Evolutionary conservation across 345 rosid genomes (phyloP).

Genomic region (Eucalyptus cladocalyx): DNA sequence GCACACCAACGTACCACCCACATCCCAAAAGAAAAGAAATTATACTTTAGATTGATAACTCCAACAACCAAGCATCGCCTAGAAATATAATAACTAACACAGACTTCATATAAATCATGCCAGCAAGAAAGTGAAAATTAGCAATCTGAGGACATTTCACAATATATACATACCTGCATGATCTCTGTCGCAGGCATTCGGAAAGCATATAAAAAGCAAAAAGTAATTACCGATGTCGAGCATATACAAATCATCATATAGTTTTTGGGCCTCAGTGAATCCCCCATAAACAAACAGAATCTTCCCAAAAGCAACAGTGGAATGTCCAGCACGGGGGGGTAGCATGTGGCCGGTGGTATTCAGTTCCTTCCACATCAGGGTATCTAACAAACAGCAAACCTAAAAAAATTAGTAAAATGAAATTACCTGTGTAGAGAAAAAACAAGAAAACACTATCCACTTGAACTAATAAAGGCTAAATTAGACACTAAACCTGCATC

Average conservation of each 20-base stretch:
- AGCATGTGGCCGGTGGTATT: constrained; percentile 60
- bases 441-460: neutral
- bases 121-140: neutral
- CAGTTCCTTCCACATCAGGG: constrained; percentile 85
- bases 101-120: neutral
- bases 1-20: neutral
- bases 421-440: neutral
- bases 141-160: neutral
- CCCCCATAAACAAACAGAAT: constrained; percentile 92
- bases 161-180: neutral
- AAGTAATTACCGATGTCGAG: constrained; percentile 75
- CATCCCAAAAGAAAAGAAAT: neutral
- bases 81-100: neutral
- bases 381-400: constrained; percentile 29
- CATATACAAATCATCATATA: constrained; percentile 74
- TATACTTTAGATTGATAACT: neutral
- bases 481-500: constrained; percentile 53
- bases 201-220: neutral
- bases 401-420: neutral
- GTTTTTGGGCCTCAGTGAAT: constrained; percentile 87
- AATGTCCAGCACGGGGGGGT: constrained; percentile 97
- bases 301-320: constrained; percentile 79
- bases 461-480: neutral
- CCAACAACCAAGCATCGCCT: neutral
- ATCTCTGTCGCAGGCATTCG: neutral